Base-by-base conservation (phyloP, 164 flowering plant species). In the Annona cherimola region DNA sequence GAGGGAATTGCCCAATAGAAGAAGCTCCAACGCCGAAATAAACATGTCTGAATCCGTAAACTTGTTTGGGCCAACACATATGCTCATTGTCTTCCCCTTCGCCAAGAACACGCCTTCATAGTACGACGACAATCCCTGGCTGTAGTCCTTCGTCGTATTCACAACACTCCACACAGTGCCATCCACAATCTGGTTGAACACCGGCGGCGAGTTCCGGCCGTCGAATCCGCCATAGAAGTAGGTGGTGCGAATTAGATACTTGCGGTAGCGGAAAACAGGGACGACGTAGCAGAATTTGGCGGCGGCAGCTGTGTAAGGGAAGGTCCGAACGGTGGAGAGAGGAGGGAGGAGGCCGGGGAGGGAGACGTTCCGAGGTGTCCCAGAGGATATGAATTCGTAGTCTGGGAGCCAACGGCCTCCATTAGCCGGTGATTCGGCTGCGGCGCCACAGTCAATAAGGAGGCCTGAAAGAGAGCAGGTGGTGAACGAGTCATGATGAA, bases 151-250 rank as follows among this genome's bases (percentile, higher is more conserved):
- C 0, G 97, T 88, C 1, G 99, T 95, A 66, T 95, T 91, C 70
- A 95, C 99, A 70, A 83, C 73, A 55, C 86, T 68, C 97, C 97
- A 95, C 4, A 89, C n/a, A 0, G 98, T 90, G 64, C 97, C 97
- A 59, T 93, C 98, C 4, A 95, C 90, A 14, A 93, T 87, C 81
- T 90, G 98, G 71, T 92, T 96, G 63, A 93, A 93, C 19, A 92
- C 96, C 20, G 98, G 93, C 12, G 97, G 69, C 4, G 68, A 63
- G 8, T 66, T 72, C 4, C 3, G 45, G 61, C 90, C 93, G 61
- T 89, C 85, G 42, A 88, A 67, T 9, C 87, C 94, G 5, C 96
- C 97, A 66, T 93, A 91, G 81, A 79, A 95, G 75, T 89, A 95
- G 7, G 89, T 91, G 0, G 96, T 89, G 70, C 99, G 76, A 20